phyloP scores from a whole-genome alignment of 2,329 filamentous ascomycete genomes.

The Alternaria angustiovoidea region DNA sequence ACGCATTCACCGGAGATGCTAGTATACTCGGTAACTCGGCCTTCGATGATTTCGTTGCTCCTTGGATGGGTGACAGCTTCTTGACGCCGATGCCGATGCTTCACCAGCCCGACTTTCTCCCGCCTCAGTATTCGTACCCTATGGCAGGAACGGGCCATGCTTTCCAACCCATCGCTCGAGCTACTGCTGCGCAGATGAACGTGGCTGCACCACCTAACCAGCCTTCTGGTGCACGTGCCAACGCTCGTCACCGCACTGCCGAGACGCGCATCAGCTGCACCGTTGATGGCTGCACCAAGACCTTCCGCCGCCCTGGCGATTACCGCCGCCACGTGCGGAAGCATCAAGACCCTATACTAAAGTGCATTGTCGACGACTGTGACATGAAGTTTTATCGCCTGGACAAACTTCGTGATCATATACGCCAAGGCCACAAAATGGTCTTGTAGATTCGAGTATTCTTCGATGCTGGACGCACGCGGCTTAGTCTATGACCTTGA shows the following conservation, averaged over 20 bases:
- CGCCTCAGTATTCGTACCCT: not conserved
- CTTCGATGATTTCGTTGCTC: not conserved
- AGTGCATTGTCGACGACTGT: not conserved
- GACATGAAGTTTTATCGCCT: slow-evolving; percentile 11
- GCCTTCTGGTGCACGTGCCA: not conserved
- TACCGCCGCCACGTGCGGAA: not conserved
- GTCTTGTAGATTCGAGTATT: too few species aligned
- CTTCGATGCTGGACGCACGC: not conserved
- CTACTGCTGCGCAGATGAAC: not conserved
- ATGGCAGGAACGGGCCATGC: not conserved
- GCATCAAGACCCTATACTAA: not conserved
- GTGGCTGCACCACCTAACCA: not conserved
- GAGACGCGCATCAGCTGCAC: not conserved
- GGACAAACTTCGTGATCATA: slow-evolving; percentile 11
- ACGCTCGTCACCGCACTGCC: not conserved
- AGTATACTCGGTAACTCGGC: too few species aligned
- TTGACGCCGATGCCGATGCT: not conserved
- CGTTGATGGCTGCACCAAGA: not conserved
- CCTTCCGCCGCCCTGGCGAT: slow-evolving; percentile 2
- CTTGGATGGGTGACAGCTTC: not conserved
- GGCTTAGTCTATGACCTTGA: not conserved
- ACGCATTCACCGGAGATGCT: too few species aligned
- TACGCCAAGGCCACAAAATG: not conserved
- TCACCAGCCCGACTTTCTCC: not conserved
- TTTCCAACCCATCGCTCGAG: not conserved